Conservation (phyloP, 2,329 filamentous ascomycete genomes). For the Lachnellula cervina region DNA sequence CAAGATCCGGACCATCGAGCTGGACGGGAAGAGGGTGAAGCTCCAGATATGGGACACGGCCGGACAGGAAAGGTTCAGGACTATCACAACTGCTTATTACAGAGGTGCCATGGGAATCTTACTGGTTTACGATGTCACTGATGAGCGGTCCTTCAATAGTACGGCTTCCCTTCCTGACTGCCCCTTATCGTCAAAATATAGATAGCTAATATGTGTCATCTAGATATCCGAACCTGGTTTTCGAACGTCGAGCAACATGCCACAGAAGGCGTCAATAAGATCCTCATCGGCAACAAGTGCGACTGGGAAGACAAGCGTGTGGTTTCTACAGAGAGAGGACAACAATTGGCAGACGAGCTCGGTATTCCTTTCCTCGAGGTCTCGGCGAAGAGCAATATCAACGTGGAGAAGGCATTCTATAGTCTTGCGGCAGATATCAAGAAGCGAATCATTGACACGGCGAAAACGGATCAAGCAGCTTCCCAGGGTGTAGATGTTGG, state of each 20-base stretch:
- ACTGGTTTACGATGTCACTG: constrained; percentile 96
- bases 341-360: constrained; percentile 89
- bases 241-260: constrained; percentile 99
- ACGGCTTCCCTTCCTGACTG: constrained; percentile 9
- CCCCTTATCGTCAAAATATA: background rate
- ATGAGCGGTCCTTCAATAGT: constrained; percentile 99
- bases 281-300: constrained; percentile 99
- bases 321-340: constrained; percentile 87
- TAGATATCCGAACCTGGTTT: constrained; percentile 99
- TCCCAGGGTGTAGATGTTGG: constrained; percentile 63
- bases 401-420: constrained; percentile 98
- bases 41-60: constrained; percentile 99
- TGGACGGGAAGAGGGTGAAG: constrained; percentile 98
- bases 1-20: constrained; percentile 98
- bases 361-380: constrained; percentile 98
- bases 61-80: constrained; percentile 95
- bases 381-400: constrained; percentile 98
- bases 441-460: constrained; percentile 92
- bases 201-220: constrained; percentile 8
- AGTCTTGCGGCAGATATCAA: constrained; percentile 94
- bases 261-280: constrained; percentile 98
- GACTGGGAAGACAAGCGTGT: constrained; percentile 99
- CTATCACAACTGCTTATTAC: constrained; percentile 98
- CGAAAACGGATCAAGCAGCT: constrained; percentile 65
- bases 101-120: constrained; percentile 97